phyloP scores from a whole-genome alignment of 139 green algal species.

The Microglena sp. region DNA sequence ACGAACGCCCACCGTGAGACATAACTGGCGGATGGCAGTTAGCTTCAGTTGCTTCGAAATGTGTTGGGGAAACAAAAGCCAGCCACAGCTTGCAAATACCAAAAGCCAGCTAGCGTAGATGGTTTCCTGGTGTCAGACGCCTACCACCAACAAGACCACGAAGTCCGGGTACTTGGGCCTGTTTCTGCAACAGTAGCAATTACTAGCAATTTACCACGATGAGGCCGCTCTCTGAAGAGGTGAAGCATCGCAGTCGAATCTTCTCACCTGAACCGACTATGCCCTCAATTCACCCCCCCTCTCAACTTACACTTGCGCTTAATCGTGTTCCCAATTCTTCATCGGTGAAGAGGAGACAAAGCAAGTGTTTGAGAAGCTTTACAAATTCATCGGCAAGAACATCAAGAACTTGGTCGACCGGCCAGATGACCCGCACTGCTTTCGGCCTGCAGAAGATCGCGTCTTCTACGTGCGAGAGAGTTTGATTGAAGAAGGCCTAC shows the following conservation, averaged over 20 bases:
- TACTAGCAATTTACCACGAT: conserved; percentile 26
- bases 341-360: conserved; percentile 91
- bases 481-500: conserved; percentile 81
- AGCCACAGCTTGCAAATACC: no score
- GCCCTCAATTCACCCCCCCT: background rate
- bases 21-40: no score
- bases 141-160: no score
- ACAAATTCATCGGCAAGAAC: conserved; percentile 96
- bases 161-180: no score
- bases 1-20: no score
- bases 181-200: no score
- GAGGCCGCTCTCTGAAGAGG: conserved; percentile 53
- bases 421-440: conserved; percentile 67
- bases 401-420: conserved; percentile 86
- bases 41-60: no score
- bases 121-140: no score
- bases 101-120: no score
- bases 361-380: conserved; percentile 96
- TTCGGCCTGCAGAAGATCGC: conserved; percentile 86
- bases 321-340: background rate
- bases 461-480: conserved; percentile 96
- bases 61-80: no score
- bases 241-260: conserved; percentile 1
- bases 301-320: background rate
- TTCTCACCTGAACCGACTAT: background rate